phyloP scores from a whole-genome alignment of 306 rosid genomes.

The Hippophae rhamnoides region DNA sequence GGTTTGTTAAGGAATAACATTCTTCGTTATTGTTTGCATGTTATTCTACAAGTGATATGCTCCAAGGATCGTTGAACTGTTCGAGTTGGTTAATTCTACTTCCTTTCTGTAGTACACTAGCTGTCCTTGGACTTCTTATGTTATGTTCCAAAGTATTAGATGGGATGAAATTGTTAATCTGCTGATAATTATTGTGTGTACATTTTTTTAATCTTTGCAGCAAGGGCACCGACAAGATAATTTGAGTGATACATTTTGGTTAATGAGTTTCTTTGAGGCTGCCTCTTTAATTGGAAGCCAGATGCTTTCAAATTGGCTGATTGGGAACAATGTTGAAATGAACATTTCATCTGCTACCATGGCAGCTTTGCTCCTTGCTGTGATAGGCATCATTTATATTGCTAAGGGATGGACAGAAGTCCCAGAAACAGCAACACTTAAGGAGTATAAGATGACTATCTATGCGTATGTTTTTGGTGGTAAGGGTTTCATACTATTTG shows the following conservation, averaged over 20 bases:
- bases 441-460: constrained; percentile 66
- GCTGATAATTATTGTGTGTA: constrained; percentile 10
- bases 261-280: constrained; percentile 78
- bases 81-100: constrained; percentile 6
- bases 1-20: constrained; percentile 34
- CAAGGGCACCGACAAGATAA: constrained; percentile 81
- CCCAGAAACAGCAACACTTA: constrained; percentile 34
- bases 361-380: constrained; percentile 51
- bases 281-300: constrained; percentile 77
- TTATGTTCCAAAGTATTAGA: neutral
- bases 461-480: constrained; percentile 59
- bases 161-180: constrained; percentile 13
- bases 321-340: constrained; percentile 37
- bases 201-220: constrained; percentile 37
- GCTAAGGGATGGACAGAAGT: constrained; percentile 56
- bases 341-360: constrained; percentile 37
- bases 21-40: constrained; percentile 15
- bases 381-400: constrained; percentile 44
- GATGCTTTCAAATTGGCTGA: constrained; percentile 72
- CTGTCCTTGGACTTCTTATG: too few species aligned
- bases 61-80: too few species aligned
- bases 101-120: neutral
- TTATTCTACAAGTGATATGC: too few species aligned
- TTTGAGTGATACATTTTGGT: constrained; percentile 81
- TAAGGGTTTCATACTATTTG: constrained; percentile 19